Conservation (phyloP, 306 rosid species). For the Comarum palustre region DNA sequence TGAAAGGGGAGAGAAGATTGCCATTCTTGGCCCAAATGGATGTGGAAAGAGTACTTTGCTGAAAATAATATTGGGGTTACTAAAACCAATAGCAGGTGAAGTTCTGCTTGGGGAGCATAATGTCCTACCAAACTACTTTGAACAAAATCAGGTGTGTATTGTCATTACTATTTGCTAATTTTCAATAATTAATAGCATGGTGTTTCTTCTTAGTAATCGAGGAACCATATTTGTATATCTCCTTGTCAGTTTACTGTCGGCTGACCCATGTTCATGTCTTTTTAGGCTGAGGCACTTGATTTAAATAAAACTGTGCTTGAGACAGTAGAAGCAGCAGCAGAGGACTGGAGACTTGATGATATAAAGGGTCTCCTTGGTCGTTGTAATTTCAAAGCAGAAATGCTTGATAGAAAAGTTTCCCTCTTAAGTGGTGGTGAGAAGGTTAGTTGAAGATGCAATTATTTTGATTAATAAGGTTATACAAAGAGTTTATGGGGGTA, state of each 20-base stretch:
- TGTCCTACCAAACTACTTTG: conserved; percentile 91
- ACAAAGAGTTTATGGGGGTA: no score
- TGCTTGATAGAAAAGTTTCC: conserved; percentile 95
- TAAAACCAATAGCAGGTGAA: conserved; percentile 75
- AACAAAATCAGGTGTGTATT: conserved; percentile 83
- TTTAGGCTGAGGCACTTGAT: conserved; percentile 97
- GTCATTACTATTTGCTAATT: conserved; percentile 15
- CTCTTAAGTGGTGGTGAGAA: conserved; percentile 98
- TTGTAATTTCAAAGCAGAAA: conserved; percentile 89
- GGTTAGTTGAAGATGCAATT: no score
- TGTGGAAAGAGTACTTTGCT: conserved; percentile 98
- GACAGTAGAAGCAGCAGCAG: conserved; percentile 92
- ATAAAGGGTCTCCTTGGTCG: conserved; percentile 99
- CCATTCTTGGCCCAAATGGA: conserved; percentile 96
- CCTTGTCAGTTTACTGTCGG: conserved; percentile 15
- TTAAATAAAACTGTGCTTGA: conserved; percentile 84
- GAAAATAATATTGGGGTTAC: conserved; percentile 84
- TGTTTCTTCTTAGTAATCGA: not conserved
- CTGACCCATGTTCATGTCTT: conserved; percentile 27
- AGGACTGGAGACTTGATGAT: conserved; percentile 90
- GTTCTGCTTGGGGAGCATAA: conserved; percentile 89
- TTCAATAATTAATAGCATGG: conserved; percentile 10
- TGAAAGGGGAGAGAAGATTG: conserved; percentile 92
- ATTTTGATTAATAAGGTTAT: no score
- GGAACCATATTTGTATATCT: not conserved